These are phyloP conservation scores for Entomortierella lignicola DNA, from an alignment of 192 early-diverging fungal genomes.

Conservation along the genomic window DNA sequence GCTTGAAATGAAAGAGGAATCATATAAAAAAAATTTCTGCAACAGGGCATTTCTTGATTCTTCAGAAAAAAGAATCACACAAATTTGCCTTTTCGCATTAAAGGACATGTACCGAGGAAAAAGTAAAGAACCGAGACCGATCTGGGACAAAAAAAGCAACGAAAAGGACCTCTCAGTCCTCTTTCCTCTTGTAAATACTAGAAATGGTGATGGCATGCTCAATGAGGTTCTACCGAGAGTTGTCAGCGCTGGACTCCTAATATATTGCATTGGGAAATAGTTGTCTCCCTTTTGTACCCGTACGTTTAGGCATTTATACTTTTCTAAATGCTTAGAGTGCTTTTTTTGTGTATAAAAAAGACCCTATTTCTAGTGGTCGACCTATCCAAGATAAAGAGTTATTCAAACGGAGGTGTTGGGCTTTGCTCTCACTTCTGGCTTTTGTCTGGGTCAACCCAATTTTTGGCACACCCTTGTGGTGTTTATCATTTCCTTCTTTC, in stretches of 20 bases:
- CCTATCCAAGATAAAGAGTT: conserved; percentile 35
- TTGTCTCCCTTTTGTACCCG: conserved; percentile 5
- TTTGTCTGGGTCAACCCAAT: conserved; percentile 41
- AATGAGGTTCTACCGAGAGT: conserved; percentile 49
- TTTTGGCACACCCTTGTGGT: conserved; percentile 40
- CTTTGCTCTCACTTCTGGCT: conserved; percentile 12
- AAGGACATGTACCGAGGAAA: conserved; percentile 54
- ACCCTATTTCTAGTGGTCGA: conserved; percentile 31
- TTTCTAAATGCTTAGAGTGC: conserved; percentile 28
- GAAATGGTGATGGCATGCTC: conserved; percentile 41
- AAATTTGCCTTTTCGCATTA: conserved; percentile 53
- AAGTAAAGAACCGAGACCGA: conserved; percentile 28
- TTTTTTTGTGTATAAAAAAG: conserved; percentile 30
- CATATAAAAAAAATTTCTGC: conserved; percentile 8
- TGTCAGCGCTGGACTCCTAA: conserved; percentile 51
- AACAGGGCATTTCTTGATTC: neutral
- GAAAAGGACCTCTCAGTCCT: neutral
- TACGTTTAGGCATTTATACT: conserved; percentile 14
- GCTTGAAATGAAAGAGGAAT: too few relatives aligned
- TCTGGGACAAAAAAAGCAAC: conserved; percentile 25
- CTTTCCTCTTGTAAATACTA: conserved; percentile 24
- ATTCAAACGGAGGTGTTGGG: conserved; percentile 34
- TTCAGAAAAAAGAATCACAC: conserved; percentile 52
- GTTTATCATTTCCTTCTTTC: conserved; percentile 4
- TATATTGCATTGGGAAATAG: conserved; percentile 26